Conservation (phyloP, 495 filamentous ascomycete species). For the Trichoderma gamsii region DNA sequence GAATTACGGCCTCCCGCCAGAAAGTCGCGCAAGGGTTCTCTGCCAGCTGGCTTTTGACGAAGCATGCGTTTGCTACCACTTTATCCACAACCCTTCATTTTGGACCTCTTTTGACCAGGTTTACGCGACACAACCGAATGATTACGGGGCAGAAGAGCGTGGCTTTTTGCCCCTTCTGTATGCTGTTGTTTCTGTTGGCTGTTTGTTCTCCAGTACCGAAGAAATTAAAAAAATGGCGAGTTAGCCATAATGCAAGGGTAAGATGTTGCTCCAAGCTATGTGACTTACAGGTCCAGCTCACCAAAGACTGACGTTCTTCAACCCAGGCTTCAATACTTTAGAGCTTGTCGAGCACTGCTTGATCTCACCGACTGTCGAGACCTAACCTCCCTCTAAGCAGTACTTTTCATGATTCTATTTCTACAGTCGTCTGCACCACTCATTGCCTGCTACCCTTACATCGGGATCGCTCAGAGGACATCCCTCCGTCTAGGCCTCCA, state of each 20-base stretch:
- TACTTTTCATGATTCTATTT: conserved; percentile 90
- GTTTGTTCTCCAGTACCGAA: conserved; percentile 54
- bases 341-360: conserved; percentile 61
- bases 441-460: conserved; percentile 87
- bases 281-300: conserved; percentile 31
- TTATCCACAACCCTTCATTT: conserved; percentile 86
- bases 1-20: no score
- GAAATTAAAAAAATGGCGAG: no score
- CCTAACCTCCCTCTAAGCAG: conserved; percentile 75
- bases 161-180: conserved; percentile 79
- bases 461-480: conserved; percentile 82
- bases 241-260: conserved; percentile 29
- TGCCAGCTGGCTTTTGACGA: conserved; percentile 74
- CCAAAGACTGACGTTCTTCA: conserved; percentile 1
- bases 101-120: conserved; percentile 69
- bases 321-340: conserved; percentile 76
- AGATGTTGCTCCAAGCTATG: conserved; percentile 26
- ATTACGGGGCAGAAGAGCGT: conserved; percentile 67
- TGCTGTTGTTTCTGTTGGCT: conserved; percentile 76
- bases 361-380: conserved; percentile 91
- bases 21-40: conserved; percentile 33
- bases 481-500: conserved; percentile 83
- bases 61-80: conserved; percentile 71
- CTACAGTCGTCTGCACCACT: conserved; percentile 88
- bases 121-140: conserved; percentile 67